Conservation (phyloP, 805 yeast species). For the Cyberlindnera meyerae region DNA sequence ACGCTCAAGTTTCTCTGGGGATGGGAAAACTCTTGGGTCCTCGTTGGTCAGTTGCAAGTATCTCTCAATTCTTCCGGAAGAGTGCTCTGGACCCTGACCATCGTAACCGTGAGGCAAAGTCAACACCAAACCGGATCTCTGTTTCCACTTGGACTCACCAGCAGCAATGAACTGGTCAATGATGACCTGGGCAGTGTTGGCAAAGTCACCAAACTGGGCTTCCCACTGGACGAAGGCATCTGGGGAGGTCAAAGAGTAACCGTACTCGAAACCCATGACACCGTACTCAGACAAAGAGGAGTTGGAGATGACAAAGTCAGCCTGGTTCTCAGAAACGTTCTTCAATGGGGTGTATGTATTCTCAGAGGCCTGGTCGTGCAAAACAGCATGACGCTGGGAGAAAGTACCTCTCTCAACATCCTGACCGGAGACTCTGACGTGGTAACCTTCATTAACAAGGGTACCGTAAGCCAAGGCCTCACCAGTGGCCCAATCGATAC, state of each 20-base stretch:
- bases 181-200: conserved; percentile 98
- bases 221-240: conserved; percentile 98
- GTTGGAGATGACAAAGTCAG: conserved; percentile 82
- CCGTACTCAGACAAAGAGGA: conserved; percentile 98
- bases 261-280: conserved; percentile 98
- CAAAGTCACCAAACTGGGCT: conserved; percentile 99
- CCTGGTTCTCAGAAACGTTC: conserved; percentile 74
- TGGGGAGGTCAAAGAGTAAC: conserved; percentile 96
- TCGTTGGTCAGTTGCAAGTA: conserved; percentile 93
- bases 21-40: conserved; percentile 92
- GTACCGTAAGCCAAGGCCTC: conserved; percentile 98
- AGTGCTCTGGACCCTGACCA: conserved; percentile 99
- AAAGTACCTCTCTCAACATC: conserved; percentile 99
- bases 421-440: conserved; percentile 97
- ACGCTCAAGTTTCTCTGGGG: conserved; percentile 81
- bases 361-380: conserved; percentile 93
- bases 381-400: conserved; percentile 98
- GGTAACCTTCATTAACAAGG: conserved; percentile 86
- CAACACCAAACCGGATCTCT: conserved; percentile 92
- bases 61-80: conserved; percentile 96
- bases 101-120: conserved; percentile 99
- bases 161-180: conserved; percentile 94
- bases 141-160: conserved; percentile 98
- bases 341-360: conserved; percentile 79
- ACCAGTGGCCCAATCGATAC: conserved; percentile 99